A percentile compares a stretch with the other conserved stretches of the same genome.
These are phyloP conservation scores for Flueggea neowawraea DNA, from an alignment of 441 rosid genomes.

Conservation along the genomic window DNA sequence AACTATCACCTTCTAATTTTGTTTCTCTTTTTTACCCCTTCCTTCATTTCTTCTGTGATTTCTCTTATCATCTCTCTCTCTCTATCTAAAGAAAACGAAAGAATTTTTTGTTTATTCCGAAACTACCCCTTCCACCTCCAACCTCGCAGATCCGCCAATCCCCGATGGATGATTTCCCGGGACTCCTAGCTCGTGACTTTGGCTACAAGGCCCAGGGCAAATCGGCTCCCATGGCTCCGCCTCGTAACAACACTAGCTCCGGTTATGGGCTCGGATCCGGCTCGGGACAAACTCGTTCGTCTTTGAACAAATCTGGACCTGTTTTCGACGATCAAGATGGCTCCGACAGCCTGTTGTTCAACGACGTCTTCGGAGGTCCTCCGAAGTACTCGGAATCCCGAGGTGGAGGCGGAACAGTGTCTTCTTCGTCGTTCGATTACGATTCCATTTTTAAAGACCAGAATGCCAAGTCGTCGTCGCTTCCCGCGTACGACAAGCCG, in stretches of 20 bases:
- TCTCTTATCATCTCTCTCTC: too few species aligned
- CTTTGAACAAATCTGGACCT: constrained; percentile 34
- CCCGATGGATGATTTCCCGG: constrained; percentile 75
- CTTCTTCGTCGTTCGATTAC: constrained; percentile 38
- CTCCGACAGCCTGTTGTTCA: constrained; percentile 33
- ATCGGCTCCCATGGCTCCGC: constrained; percentile 80
- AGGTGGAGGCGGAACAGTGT: too few species aligned
- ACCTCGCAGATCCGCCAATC: not conserved
- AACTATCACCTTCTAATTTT: too few species aligned
- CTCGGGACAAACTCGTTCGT: constrained; percentile 24
- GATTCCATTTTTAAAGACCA: constrained; percentile 55
- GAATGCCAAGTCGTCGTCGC: constrained; percentile 34
- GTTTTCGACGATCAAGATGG: constrained; percentile 50
- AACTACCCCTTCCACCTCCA: too few species aligned
- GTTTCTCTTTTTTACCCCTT: too few species aligned
- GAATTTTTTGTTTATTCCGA: too few species aligned
- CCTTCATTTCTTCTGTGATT: too few species aligned
- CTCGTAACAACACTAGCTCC: constrained; percentile 23
- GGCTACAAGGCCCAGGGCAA: constrained; percentile 84
- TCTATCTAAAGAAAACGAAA: too few species aligned
- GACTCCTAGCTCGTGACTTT: constrained; percentile 58
- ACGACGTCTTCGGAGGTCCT: constrained; percentile 55
- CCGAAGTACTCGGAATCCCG: constrained; percentile 44
- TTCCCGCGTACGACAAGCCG: constrained; percentile 75
- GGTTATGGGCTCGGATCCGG: constrained; percentile 33